Evolutionary conservation across 768 basidiomycete genomes (phyloP).

Genomic region (Phylloporus sp.): DNA sequence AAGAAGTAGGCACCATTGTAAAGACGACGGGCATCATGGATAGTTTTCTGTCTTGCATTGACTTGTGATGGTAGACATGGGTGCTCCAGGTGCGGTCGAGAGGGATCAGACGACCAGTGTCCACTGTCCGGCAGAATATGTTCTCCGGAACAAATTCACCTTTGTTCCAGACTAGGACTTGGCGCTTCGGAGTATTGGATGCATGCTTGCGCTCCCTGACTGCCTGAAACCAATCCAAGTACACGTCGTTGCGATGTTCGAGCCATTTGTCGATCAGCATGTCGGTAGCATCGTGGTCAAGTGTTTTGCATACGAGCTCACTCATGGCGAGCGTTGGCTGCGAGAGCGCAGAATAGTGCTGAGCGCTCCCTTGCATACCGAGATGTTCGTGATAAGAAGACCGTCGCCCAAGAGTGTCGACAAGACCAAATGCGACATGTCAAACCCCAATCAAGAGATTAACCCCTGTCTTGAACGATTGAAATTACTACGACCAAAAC

Average conservation of each 20-base stretch:
- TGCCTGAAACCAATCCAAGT: slow-evolving; percentile 73
- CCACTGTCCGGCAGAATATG: slow-evolving; percentile 74
- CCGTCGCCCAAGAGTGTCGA: too few species aligned
- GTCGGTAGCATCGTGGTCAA: slow-evolving; percentile 73
- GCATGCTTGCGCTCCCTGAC: slow-evolving; percentile 65
- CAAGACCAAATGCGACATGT: too few species aligned
- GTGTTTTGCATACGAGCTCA: slow-evolving; percentile 74
- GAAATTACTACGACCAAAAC: background rate
- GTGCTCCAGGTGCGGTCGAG: slow-evolving; percentile 82
- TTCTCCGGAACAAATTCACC: slow-evolving; percentile 78
- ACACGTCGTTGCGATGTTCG: slow-evolving; percentile 71
- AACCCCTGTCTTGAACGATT: slow-evolving; percentile 5
- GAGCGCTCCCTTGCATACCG: slow-evolving; percentile 26
- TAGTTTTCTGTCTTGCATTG: slow-evolving; percentile 67
- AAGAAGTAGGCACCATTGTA: slow-evolving; percentile 55
- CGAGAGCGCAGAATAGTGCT: slow-evolving; percentile 57
- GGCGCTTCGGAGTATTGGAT: slow-evolving; percentile 48
- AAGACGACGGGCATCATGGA: slow-evolving; percentile 80
- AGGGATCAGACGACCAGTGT: slow-evolving; percentile 73
- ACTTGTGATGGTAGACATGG: slow-evolving; percentile 73
- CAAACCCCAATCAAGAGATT: slow-evolving; percentile 22
- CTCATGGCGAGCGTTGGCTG: slow-evolving; percentile 70
- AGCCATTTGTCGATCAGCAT: slow-evolving; percentile 83
- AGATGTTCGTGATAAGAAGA: slow-evolving; percentile 12
- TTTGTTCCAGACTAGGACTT: slow-evolving; percentile 51